These are phyloP conservation scores for Calonectria crousiana DNA, from an alignment of 2,329 filamentous ascomycete species.

Conservation along the genomic window DNA sequence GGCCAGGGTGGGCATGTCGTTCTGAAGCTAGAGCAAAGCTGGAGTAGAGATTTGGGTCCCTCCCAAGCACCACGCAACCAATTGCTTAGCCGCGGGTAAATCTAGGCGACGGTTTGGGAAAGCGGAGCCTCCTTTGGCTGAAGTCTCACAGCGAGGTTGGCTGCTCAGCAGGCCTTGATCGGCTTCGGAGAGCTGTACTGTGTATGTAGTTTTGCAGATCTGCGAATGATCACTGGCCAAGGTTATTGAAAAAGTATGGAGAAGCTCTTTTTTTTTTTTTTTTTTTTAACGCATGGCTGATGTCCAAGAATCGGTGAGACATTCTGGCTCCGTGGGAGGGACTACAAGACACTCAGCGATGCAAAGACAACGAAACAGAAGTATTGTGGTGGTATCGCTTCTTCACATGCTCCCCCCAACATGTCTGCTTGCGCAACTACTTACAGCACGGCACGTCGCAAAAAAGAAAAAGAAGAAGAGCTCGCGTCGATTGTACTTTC, in stretches of 20 bases:
- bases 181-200: neutral
- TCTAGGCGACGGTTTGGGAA: constrained; percentile 26
- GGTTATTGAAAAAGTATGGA: neutral
- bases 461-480: neutral
- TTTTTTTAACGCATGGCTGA: neutral
- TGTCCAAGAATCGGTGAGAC: constrained; percentile 18
- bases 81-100: constrained; percentile 37
- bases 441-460: neutral
- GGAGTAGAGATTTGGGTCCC: constrained; percentile 16
- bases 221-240: neutral
- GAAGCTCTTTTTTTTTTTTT: neutral
- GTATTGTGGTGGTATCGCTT: constrained; percentile 11
- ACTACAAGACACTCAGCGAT: neutral
- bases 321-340: constrained; percentile 6
- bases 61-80: constrained; percentile 6
- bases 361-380: constrained; percentile 1
- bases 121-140: constrained; percentile 18
- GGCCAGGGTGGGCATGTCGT: constrained; percentile 19
- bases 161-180: neutral
- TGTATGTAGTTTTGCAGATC: constrained; percentile 10
- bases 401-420: constrained; percentile 13
- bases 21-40: constrained; percentile 22
- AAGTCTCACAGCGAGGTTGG: neutral
- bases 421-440: neutral
- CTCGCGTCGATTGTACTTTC: neutral